Base-by-base conservation (phyloP, 2,329 filamentous ascomycete genomes). In the Aureobasidium sp. region DNA sequence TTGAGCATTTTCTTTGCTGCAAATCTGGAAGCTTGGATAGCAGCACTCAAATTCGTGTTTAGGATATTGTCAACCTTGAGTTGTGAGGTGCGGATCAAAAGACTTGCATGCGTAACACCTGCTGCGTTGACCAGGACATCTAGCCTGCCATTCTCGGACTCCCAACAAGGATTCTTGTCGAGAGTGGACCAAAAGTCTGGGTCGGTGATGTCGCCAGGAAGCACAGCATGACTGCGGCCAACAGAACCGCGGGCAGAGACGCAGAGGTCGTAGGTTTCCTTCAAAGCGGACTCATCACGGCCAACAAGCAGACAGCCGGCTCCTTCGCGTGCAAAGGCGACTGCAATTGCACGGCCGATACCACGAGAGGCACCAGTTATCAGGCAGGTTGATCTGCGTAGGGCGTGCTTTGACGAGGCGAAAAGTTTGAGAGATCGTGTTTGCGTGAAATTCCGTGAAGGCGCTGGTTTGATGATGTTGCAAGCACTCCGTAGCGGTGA, bases 61-160 rank as follows among this genome's bases (percentile, higher is more conserved):
- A 96, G 69, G 7, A 91, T 78, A 1, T 77, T 67, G 1, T 83
- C 76, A 26, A 91, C 78, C 2, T 81, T 77, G 0, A 75, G 71
- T 0, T 81, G 70, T 0, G 74, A 69, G 1, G 83, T 84, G 10
- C 79, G 77, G 48, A 84, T 76, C n/a, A 94, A 79, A 0, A 90
- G 77, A 0, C 80, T 82, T 13, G 80, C 81, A 67, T 91, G 85
- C 0, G 87, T 80, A 26, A 92, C 78, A 10, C 91, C 92, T 0
- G 91, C 91, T 29, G 89, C 88, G 70, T 96, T 95, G 66, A 96
- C 81, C 1, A 96, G 81, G 34, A 93, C 78, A 68, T 83, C 77
- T 15, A 81, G 43, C 6, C 56, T 51, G 8, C 60, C 48, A 6
- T 56, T 48, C 9, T 39, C 36, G 6, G 17, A 5, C 12, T 26